Conservation (phyloP, 106 monocot species). For the Narthecium ossifragum region DNA sequence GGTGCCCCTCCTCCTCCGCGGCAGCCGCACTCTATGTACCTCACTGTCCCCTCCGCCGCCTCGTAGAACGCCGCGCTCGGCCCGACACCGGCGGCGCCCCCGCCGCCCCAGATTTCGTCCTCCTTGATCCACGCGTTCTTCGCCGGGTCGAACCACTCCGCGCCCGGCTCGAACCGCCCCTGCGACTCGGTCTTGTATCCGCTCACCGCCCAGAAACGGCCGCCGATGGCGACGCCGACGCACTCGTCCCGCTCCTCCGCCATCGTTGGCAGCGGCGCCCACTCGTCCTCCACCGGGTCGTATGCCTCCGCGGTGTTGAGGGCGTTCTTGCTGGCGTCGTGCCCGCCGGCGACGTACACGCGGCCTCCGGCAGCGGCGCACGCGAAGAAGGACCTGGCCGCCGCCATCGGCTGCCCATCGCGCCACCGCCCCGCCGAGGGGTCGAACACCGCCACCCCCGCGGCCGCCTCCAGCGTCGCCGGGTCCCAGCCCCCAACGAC, state of each 20-base stretch:
- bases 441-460: constrained; percentile 45
- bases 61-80: constrained; percentile 1
- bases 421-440: constrained; percentile 27
- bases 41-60: constrained; percentile 15
- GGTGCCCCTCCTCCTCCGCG: constrained; percentile 20
- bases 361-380: constrained; percentile 25
- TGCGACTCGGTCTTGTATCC: constrained; percentile 50
- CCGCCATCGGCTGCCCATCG: constrained; percentile 31
- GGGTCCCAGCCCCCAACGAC: constrained; percentile 61
- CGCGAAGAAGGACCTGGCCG: constrained; percentile 48
- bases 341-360: constrained; percentile 60
- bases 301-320: constrained; percentile 36
- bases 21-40: constrained; percentile 17
- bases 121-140: constrained; percentile 22
- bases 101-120: constrained; percentile 25
- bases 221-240: constrained; percentile 24
- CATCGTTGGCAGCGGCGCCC: constrained; percentile 43
- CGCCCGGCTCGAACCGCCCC: constrained; percentile 27
- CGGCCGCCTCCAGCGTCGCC: constrained; percentile 32
- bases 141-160: constrained; percentile 38
- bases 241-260: constrained; percentile 62
- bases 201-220: constrained; percentile 40
- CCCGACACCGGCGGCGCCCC: neutral
- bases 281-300: constrained; percentile 34
- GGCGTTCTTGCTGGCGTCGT: constrained; percentile 62